Conservation (phyloP, 192 early-diverging fungal genomes). For the Coemansia sp. region DNA sequence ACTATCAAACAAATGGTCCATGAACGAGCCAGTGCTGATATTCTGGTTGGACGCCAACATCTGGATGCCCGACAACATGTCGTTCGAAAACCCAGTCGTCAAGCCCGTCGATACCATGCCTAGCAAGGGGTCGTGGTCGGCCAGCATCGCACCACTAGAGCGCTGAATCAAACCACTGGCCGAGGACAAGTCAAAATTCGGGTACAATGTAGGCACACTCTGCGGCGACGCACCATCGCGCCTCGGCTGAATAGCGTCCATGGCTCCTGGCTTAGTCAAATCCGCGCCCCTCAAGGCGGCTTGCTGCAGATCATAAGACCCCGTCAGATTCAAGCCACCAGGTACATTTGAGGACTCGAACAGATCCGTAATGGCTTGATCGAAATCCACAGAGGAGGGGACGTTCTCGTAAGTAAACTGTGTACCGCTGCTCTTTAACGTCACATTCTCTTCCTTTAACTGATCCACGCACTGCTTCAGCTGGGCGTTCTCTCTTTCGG, state of each 20-base stretch:
- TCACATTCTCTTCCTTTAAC: conserved; percentile 44
- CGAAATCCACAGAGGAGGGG: conserved; percentile 29
- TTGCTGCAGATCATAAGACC: conserved; percentile 43
- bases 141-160: conserved; percentile 1
- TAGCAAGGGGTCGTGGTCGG: conserved; percentile 18
- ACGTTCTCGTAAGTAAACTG: conserved; percentile 46
- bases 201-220: conserved; percentile 35
- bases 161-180: neutral
- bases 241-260: conserved; percentile 21
- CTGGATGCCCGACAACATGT: conserved; percentile 43
- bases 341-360: conserved; percentile 24
- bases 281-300: conserved; percentile 36
- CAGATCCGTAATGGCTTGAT: conserved; percentile 38
- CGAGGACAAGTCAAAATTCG: conserved; percentile 16
- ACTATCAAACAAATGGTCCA: conserved; percentile 33
- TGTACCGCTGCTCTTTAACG: conserved; percentile 24
- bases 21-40: conserved; percentile 50
- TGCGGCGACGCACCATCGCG: conserved; percentile 28
- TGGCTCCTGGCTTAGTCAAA: conserved; percentile 33
- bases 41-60: conserved; percentile 51
- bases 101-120: conserved; percentile 13
- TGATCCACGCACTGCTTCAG: conserved; percentile 38
- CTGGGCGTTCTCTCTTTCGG: conserved; percentile 55
- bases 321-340: conserved; percentile 16
- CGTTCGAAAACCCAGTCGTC: conserved; percentile 24